These are phyloP conservation scores for Fusarium sarcochroum DNA, from an alignment of 2,329 filamentous ascomycete species.

Conservation along the genomic window DNA sequence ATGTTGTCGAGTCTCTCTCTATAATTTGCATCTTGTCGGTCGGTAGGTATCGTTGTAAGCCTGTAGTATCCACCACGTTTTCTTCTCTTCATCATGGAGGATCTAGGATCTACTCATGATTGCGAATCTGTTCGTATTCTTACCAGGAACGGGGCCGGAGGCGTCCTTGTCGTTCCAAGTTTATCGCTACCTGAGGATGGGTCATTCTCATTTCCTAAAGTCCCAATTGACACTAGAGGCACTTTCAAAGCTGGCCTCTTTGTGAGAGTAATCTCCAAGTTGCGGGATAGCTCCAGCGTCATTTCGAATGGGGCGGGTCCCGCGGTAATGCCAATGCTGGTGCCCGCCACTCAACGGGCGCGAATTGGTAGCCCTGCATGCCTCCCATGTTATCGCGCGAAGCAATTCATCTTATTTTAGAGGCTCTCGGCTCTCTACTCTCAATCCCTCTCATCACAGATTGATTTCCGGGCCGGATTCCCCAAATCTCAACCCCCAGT, in stretches of 20 bases:
- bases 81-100: not conserved
- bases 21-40: not conserved
- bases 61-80: slow-evolving; percentile 12
- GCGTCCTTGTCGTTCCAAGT: slow-evolving; percentile 12
- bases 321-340: slow-evolving; percentile 30
- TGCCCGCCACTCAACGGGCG: slow-evolving; percentile 39
- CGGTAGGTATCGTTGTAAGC: slow-evolving; percentile 13
- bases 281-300: slow-evolving; percentile 25
- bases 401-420: slow-evolving; percentile 36
- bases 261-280: slow-evolving; percentile 42
- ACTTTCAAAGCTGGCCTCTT: slow-evolving; percentile 28
- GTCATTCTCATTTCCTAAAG: slow-evolving; percentile 38
- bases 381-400: slow-evolving; percentile 18
- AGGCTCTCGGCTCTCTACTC: no score
- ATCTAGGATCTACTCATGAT: slow-evolving; percentile 7
- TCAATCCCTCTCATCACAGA: slow-evolving; percentile 2
- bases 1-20: slow-evolving; percentile 11
- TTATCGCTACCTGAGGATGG: slow-evolving; percentile 29
- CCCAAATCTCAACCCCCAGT: slow-evolving; percentile 33
- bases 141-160: slow-evolving; percentile 1
- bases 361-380: slow-evolving; percentile 41
- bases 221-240: slow-evolving; percentile 36
- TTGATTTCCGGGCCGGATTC: slow-evolving; percentile 41
- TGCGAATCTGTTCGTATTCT: slow-evolving; percentile 9
- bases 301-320: slow-evolving; percentile 46